Conservation (phyloP, 1,284 basidiomycete species). For the Moesziomyces sp. region DNA sequence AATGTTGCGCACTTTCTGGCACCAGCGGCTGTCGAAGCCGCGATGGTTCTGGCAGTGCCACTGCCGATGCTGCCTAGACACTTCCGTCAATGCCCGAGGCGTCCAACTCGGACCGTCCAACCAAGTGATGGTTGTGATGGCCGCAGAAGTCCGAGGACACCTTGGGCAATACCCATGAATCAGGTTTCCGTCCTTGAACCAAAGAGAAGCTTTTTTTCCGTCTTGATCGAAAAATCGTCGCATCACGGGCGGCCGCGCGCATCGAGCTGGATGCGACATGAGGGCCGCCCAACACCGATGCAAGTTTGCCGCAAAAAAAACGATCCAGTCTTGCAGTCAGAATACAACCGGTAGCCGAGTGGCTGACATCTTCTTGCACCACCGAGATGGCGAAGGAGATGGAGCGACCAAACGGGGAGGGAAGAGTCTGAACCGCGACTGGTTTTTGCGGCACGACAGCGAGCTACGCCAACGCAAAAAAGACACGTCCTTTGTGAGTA, state of each 20-base stretch:
- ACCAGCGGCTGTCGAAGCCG: background rate
- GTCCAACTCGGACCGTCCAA: too few relatives aligned
- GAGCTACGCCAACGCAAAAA: background rate
- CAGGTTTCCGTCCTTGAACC: conserved; percentile 17
- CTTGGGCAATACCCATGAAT: background rate
- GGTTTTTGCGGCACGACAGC: background rate
- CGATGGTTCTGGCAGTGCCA: background rate
- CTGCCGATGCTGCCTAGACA: background rate
- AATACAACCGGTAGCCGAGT: conserved; percentile 27
- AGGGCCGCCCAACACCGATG: background rate
- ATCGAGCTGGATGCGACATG: background rate
- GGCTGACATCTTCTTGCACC: conserved; percentile 16
- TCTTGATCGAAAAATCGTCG: conserved; percentile 1
- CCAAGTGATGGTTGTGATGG: too few relatives aligned
- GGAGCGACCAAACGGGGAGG: conserved; percentile 43
- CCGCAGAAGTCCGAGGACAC: too few relatives aligned
- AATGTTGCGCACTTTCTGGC: too few relatives aligned
- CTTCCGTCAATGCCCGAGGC: too few relatives aligned
- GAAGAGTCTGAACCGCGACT: conserved; percentile 2
- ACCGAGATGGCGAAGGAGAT: conserved; percentile 10
- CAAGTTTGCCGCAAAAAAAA: background rate
- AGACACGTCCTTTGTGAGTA: background rate
- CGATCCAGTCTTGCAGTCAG: background rate
- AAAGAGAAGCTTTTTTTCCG: conserved; percentile 28
- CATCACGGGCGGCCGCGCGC: background rate